Evolutionary conservation across 1,139 yeast species (phyloP), one percentile per base, ranked within the genome.

Genomic region (Geotrichum bryndzae): DNA sequence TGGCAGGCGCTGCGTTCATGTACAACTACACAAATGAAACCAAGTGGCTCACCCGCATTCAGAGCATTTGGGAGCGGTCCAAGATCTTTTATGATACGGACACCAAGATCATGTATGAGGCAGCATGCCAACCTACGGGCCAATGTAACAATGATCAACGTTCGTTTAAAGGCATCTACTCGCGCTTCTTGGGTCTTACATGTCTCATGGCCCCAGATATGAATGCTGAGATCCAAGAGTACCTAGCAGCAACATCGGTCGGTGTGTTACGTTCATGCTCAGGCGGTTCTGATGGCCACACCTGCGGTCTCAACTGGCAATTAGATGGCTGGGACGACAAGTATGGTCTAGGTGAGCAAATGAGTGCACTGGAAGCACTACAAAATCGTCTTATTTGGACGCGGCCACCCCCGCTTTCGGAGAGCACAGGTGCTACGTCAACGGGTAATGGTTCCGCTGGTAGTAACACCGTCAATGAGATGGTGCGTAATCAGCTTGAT

Each of bases 341-440:
- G 58, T 91, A 83, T 68, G 98, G 98, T 13, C 80, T 92, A 51
- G 97, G 98, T 66, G 97, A 92, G 75, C 97, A 92, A 74, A 89
- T 92, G 88, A 75, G 85, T 57, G 96, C 97, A 0, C 78, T 91
- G 62, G 97, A 91, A 72, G 84, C 84, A 3, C 82, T 91, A 71
- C 88, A 85, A 67, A 86, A 78, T 48, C 67, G 82, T 59, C 69
- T 83, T 41, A 73, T 78, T 23, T 70, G 70, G 58, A 66, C 74
- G 4, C 71, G 73, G 56, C 75, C 76, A 1, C 77, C 78, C 0
- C 57, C 57, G 2, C 23, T 58, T 22, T 50, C 61, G 2, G 74
- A 73, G 23, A 59, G 64, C 10, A 76, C 78, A 25, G 86, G 87
- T 62, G 86, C 83, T 27, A 68, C 82, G 11, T 78, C 84, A 1